Evolutionary conservation across 768 basidiomycete genomes (phyloP).

Genomic region (Termitomyces sp.): DNA sequence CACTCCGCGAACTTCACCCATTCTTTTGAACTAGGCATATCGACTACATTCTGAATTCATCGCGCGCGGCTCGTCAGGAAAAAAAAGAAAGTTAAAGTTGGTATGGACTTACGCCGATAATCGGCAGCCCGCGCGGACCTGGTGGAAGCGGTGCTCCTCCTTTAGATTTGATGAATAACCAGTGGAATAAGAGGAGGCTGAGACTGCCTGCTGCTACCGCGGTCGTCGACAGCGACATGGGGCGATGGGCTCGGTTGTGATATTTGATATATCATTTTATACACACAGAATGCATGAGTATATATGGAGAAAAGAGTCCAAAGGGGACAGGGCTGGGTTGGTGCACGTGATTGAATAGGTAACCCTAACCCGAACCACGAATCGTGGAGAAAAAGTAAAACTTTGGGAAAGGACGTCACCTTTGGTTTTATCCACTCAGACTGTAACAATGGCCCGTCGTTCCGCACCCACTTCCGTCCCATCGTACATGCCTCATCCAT

Average conservation of each 20-base stretch:
- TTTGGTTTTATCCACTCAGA: neutral
- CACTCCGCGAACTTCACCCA: slow-evolving; percentile 48
- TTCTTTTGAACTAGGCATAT: slow-evolving; percentile 36
- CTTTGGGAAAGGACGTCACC: slow-evolving; percentile 8
- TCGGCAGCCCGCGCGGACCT: slow-evolving; percentile 30
- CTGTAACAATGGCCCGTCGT: slow-evolving; percentile 66
- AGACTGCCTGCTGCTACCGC: neutral
- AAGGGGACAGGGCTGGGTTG: too few species aligned
- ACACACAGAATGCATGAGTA: too few species aligned
- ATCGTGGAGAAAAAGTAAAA: slow-evolving; percentile 13
- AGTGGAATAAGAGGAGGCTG: slow-evolving; percentile 8
- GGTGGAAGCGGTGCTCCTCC: slow-evolving; percentile 25
- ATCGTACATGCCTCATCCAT: slow-evolving; percentile 48
- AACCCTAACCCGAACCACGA: slow-evolving; percentile 5
- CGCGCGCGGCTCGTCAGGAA: too few species aligned
- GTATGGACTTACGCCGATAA: slow-evolving; percentile 1
- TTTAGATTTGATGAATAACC: slow-evolving; percentile 15
- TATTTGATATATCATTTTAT: too few species aligned
- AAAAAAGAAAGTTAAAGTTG: too few species aligned
- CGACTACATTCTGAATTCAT: slow-evolving; percentile 34
- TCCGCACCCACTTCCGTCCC: slow-evolving; percentile 44
- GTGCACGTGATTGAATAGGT: too few species aligned
- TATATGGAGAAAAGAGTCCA: too few species aligned
- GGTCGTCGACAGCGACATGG: neutral
- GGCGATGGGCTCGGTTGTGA: too few species aligned